phyloP scores from a whole-genome alignment of 495 filamentous ascomycete species.

The Corynascus novoguineensis region DNA sequence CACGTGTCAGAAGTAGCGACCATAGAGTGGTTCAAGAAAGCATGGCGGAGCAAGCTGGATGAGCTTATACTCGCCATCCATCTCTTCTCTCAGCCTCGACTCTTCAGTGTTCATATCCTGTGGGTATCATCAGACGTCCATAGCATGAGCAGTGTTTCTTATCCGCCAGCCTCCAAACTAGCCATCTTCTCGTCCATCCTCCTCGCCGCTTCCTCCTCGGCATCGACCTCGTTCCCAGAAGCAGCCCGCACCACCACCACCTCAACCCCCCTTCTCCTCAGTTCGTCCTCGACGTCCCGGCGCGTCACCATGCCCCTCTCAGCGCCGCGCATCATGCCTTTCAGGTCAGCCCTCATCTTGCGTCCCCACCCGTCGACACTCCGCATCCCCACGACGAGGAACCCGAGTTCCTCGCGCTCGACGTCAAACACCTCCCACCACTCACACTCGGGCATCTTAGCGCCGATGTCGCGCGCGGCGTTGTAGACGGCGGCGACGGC shows the following conservation, averaged over 20 bases:
- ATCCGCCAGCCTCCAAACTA: constrained; percentile 26
- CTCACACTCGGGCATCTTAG: constrained; percentile 70
- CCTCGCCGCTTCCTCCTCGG: constrained; percentile 58
- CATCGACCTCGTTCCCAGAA: constrained; percentile 43
- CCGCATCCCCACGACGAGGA: constrained; percentile 79
- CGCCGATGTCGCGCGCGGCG: constrained; percentile 69
- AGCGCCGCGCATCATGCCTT: constrained; percentile 32
- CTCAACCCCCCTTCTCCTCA: constrained; percentile 39
- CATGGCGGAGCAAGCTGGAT: too few relatives aligned
- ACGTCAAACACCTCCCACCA: constrained; percentile 99
- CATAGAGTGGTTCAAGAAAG: too few relatives aligned
- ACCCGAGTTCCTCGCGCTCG: constrained; percentile 92
- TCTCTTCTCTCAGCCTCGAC: too few relatives aligned
- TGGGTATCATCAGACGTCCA: too few relatives aligned
- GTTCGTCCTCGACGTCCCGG: constrained; percentile 29
- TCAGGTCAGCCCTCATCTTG: constrained; percentile 34
- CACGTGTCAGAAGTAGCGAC: too few relatives aligned
- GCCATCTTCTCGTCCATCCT: constrained; percentile 51
- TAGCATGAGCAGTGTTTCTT: neutral
- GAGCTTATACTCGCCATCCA: too few relatives aligned
- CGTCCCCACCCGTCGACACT: constrained; percentile 70
- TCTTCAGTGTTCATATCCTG: too few relatives aligned
- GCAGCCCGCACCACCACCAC: constrained; percentile 29
- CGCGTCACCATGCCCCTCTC: constrained; percentile 41
- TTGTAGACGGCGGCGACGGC: constrained; percentile 88